Conservation (phyloP, 495 filamentous ascomycete species). For the Trichodelitschia bisporula region DNA sequence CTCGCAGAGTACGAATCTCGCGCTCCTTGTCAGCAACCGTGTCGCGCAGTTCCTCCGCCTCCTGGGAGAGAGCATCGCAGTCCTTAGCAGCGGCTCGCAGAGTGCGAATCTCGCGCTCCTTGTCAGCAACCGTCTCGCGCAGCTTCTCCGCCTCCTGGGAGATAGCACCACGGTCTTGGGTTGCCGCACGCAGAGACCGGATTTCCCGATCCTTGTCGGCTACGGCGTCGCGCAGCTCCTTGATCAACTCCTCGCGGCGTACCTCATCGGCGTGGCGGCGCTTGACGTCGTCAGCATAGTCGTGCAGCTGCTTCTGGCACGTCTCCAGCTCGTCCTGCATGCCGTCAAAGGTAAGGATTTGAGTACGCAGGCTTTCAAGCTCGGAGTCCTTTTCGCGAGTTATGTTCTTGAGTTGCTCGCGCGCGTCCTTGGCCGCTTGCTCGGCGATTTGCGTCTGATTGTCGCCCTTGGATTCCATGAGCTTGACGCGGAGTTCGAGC, state of each 20-base stretch:
- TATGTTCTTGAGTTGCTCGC: conserved; percentile 8
- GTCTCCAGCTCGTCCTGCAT: conserved; percentile 9
- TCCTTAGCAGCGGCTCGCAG: conserved; percentile 35
- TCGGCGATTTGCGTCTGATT: conserved; percentile 13
- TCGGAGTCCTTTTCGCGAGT: conserved; percentile 10
- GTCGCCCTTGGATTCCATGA: conserved; percentile 11
- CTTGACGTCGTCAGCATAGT: conserved; percentile 4
- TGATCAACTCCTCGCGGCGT: conserved; percentile 7
- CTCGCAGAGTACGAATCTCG: too few species aligned
- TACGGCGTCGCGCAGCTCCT: conserved; percentile 3
- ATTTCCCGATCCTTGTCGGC: neutral
- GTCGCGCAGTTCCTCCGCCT: conserved; percentile 15
- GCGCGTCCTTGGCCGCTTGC: conserved; percentile 10
- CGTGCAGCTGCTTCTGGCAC: conserved; percentile 4
- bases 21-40: too few species aligned
- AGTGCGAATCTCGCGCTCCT: conserved; percentile 38
- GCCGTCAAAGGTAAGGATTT: conserved; percentile 7
- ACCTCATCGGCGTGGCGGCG: conserved; percentile 3
- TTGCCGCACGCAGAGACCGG: neutral
- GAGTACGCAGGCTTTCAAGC: conserved; percentile 7
- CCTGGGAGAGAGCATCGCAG: conserved; percentile 30
- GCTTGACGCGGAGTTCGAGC: conserved; percentile 8
- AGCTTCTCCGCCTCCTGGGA: neutral
- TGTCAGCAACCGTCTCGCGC: conserved; percentile 41
- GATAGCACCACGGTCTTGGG: neutral